phyloP scores from a whole-genome alignment of 2,329 filamentous ascomycete genomes.

The Neofusicoccum kwambonambiense region DNA sequence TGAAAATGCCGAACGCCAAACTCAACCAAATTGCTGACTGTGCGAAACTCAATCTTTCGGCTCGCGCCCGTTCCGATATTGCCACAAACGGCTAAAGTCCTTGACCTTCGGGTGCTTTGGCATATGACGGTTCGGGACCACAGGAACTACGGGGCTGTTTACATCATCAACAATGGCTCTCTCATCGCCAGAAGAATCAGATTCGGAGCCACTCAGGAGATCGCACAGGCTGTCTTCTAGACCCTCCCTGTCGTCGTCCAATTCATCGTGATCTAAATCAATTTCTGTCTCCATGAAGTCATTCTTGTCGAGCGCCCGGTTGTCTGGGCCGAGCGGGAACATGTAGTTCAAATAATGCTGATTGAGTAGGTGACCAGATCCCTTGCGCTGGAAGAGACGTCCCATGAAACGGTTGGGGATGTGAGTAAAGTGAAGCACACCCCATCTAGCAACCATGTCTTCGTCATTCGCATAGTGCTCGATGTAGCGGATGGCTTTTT shows the following conservation, averaged over 20 bases:
- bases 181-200: constrained; percentile 5
- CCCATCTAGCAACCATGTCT: constrained; percentile 74
- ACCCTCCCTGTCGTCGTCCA: constrained; percentile 14
- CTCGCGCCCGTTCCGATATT: constrained; percentile 23
- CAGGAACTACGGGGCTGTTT: constrained; percentile 19
- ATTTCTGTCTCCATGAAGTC: constrained; percentile 60
- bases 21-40: neutral
- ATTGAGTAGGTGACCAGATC: constrained; percentile 43
- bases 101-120: constrained; percentile 19
- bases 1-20: neutral
- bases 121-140: neutral
- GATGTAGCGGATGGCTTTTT: constrained; percentile 62
- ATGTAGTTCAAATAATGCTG: constrained; percentile 62
- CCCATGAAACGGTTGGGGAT: constrained; percentile 52
- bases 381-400: constrained; percentile 46
- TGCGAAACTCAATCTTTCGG: constrained; percentile 17
- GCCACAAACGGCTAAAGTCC: constrained; percentile 25
- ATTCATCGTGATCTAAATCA: neutral
- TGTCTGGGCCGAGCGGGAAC: constrained; percentile 54
- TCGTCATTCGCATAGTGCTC: constrained; percentile 76
- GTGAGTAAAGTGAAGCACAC: constrained; percentile 66
- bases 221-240: constrained; percentile 10
- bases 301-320: constrained; percentile 52
- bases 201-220: neutral
- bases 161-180: constrained; percentile 21